Conservation (phyloP, 352 stramenopile species). For the Pythium oligandrum region DNA sequence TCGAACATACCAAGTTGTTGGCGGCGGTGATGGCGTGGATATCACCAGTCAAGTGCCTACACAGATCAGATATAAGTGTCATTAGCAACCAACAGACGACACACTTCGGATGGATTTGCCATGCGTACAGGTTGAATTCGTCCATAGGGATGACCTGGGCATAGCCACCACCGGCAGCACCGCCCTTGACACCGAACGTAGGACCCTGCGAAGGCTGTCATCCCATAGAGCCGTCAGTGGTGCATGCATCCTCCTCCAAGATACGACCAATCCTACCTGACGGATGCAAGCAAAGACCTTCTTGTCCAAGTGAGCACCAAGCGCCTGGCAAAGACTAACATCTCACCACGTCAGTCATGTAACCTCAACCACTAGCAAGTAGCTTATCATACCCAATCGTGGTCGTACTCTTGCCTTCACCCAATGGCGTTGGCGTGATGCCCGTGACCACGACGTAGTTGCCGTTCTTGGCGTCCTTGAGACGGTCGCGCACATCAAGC, state of each 20-base stretch:
- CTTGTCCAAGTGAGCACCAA: constrained; percentile 90
- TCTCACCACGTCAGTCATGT: constrained; percentile 27
- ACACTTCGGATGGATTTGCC: too few relatives aligned
- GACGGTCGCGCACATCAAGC: constrained; percentile 84
- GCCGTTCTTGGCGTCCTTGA: constrained; percentile 84
- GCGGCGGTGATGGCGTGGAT: constrained; percentile 98
- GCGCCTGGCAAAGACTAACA: constrained; percentile 93
- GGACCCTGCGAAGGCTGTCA: constrained; percentile 94
- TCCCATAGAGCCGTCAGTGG: too few relatives aligned
- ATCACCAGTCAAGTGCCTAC: constrained; percentile 95
- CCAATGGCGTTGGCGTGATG: constrained; percentile 97
- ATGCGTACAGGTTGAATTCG: constrained; percentile 96
- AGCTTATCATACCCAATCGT: constrained; percentile 87
- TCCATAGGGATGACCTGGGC: constrained; percentile 95
- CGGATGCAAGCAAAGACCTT: constrained; percentile 97
- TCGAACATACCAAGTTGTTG: constrained; percentile 90
- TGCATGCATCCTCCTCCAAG: too few relatives aligned
- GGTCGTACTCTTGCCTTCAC: constrained; percentile 99
- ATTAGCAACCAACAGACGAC: background rate
- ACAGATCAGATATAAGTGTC: background rate
- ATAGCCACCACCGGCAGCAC: constrained; percentile 85
- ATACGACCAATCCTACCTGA: constrained; percentile 48
- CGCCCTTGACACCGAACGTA: constrained; percentile 98
- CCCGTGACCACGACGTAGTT: constrained; percentile 98
- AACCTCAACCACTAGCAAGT: background rate